Conservation (phyloP, 176 grass and related monocot species). For the Dactylis glomerata region DNA sequence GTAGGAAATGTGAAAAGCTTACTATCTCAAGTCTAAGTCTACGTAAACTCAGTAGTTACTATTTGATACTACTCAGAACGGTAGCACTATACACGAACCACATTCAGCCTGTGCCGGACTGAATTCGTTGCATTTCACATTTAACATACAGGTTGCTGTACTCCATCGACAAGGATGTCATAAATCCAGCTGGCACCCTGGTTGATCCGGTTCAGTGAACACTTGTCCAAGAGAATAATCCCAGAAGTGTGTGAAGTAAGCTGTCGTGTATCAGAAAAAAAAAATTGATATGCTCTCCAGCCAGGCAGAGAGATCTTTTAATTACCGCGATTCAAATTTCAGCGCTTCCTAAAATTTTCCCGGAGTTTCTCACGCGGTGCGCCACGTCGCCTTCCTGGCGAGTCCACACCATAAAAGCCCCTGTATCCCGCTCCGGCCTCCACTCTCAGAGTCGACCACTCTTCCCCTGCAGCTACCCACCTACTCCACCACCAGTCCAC, state of each 20-base stretch:
- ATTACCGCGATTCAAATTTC: neutral
- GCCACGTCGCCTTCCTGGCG: conserved; percentile 9
- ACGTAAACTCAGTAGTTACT: too few species aligned
- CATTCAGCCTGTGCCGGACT: neutral
- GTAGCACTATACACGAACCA: too few species aligned
- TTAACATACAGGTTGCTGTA: neutral
- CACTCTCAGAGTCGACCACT: conserved; percentile 6
- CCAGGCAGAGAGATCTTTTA: neutral
- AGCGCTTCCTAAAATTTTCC: neutral
- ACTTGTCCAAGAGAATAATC: neutral
- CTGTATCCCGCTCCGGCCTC: neutral
- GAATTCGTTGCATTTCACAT: neutral
- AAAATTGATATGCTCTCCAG: neutral
- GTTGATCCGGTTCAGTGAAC: neutral
- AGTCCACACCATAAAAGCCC: conserved; percentile 34
- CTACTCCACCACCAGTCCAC: conserved; percentile 1
- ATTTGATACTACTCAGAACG: too few species aligned
- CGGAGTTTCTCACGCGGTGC: neutral
- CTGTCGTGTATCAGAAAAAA: neutral
- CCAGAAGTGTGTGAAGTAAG: neutral
- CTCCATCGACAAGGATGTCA: neutral
- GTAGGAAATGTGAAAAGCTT: too few species aligned
- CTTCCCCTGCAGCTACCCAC: neutral
- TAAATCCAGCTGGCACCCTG: neutral
- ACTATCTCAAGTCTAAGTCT: too few species aligned